A percentile compares a stretch with the other conserved stretches of the same genome.
These are phyloP conservation scores for Exidia glandulosa DNA, from an alignment of 768 basidiomycete species.

Conservation along the genomic window DNA sequence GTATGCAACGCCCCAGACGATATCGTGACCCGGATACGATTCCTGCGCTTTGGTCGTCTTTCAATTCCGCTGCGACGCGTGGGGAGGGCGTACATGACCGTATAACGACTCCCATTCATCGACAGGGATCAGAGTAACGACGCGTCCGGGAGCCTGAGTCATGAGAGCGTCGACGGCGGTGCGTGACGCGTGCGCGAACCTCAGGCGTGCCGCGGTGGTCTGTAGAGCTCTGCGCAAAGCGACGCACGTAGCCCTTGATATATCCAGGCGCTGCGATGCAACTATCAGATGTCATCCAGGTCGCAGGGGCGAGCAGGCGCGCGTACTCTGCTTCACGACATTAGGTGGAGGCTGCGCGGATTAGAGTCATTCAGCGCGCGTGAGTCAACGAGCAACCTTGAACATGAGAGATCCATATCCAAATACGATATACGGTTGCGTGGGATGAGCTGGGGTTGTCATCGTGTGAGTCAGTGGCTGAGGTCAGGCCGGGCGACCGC, in stretches of 20 bases:
- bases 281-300: background rate
- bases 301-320: background rate
- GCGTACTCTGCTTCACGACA: conserved; percentile 52
- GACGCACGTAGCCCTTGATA: conserved; percentile 79
- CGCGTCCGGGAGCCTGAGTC: conserved; percentile 66
- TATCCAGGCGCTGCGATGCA: conserved; percentile 54
- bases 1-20: conserved; percentile 86
- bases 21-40: conserved; percentile 58
- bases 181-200: conserved; percentile 25
- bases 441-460: too few relatives aligned
- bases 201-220: conserved; percentile 89
- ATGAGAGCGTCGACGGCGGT: background rate
- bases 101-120: conserved; percentile 79
- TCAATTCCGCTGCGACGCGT: background rate
- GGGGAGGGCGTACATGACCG: conserved; percentile 37
- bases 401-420: conserved; percentile 91
- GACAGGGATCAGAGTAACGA: conserved; percentile 82
- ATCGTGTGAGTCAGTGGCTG: too few relatives aligned
- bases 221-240: conserved; percentile 86
- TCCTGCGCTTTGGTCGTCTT: conserved; percentile 34
- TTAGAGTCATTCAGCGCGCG: background rate
- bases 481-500: too few relatives aligned
- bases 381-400: conserved; percentile 42
- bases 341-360: conserved; percentile 66
- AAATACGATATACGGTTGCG: conserved; percentile 63